Percentiles rank a stretch among this genome's conserved stretches.
Conservation (phyloP, 2,329 filamentous ascomycete genomes). For the Torrubiella hemipterigena region DNA sequence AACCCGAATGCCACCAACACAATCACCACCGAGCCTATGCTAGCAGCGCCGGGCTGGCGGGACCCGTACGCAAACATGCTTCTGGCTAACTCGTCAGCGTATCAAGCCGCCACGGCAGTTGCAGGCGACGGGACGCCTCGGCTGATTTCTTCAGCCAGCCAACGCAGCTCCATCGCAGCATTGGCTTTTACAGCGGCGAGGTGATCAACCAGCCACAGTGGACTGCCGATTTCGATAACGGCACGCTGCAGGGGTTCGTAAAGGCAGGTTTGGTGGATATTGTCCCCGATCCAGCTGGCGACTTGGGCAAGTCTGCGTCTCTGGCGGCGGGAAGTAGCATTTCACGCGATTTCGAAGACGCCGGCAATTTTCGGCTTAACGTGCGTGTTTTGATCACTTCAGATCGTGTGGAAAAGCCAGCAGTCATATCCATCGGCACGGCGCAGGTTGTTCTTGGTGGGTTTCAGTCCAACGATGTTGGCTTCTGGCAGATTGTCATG, state of each 20-base stretch:
- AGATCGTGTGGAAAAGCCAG: too few species aligned
- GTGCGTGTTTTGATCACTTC: too few species aligned
- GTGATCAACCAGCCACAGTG: not conserved
- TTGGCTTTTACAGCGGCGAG: constrained; percentile 2
- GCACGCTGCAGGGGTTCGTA: not conserved
- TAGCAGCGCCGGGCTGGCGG: constrained; percentile 1
- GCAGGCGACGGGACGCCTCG: not conserved
- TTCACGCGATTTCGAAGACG: too few species aligned
- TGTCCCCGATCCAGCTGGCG: not conserved
- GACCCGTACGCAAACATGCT: constrained; percentile 1
- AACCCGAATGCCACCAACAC: not conserved
- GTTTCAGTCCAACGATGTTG: too few species aligned
- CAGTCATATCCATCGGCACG: too few species aligned
- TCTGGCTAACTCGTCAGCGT: not conserved
- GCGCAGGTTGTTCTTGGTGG: too few species aligned
- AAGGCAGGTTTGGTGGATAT: not conserved
- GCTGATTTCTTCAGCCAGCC: constrained; percentile 1
- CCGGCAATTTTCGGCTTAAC: too few species aligned
- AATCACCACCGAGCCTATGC: not conserved
- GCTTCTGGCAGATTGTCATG: too few species aligned
- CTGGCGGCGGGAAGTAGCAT: not conserved
- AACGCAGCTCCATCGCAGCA: not conserved
- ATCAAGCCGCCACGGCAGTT: not conserved
- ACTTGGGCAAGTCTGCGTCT: constrained; percentile 1
- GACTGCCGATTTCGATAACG: constrained; percentile 1